Base-by-base conservation (phyloP, 129 eudicot species). In the Daucus carota region DNA sequence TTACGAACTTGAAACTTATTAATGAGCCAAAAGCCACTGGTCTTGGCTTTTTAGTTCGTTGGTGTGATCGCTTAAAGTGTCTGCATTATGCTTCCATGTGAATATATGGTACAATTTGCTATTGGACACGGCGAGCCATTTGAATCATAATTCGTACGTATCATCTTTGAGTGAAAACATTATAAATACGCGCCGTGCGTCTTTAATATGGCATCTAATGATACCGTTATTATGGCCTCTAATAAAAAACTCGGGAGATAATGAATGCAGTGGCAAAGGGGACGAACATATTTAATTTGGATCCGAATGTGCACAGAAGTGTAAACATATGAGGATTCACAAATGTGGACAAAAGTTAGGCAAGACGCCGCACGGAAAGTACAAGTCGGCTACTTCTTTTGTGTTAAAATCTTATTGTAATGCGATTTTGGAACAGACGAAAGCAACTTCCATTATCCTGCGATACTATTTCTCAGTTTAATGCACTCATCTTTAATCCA, bases 351-450 rank as follows among this genome's bases (percentile, higher is more conserved):
- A 13, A 29, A 29, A 63, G 70, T 63, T 63, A 63, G 70, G 70
- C 70, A 63, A 63, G 40, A 63, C 34, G 70, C 70, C 70, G 70
- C 70, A 29, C 29, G 40, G 18, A 63, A 28, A 28, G 70, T 63
- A 26, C 8, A 29, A 31, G 38, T 63, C 38, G 70, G 40, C 38
- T 29, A 29, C 22, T 29, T 13, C 3, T 29, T 28, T 63, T 63
- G 38, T 14, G 70, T 63, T 29, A 0, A 11, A 12, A 0, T 54
- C 63, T 22, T 50, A 1, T 54, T 9, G 22, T 31, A 62, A 62
- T 62, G 38, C 20, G 38, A 28, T 62, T 29, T 31, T 28, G 9
- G 0, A 29, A 63, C 70, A 63, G 36, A 57, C 29, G 20, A 29
- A 63, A 62, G 17, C 38, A 15, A 31, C 40, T 63, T 29, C 8